Conservation (phyloP, 495 filamentous ascomycete genomes). For the Neurospora sp. region DNA sequence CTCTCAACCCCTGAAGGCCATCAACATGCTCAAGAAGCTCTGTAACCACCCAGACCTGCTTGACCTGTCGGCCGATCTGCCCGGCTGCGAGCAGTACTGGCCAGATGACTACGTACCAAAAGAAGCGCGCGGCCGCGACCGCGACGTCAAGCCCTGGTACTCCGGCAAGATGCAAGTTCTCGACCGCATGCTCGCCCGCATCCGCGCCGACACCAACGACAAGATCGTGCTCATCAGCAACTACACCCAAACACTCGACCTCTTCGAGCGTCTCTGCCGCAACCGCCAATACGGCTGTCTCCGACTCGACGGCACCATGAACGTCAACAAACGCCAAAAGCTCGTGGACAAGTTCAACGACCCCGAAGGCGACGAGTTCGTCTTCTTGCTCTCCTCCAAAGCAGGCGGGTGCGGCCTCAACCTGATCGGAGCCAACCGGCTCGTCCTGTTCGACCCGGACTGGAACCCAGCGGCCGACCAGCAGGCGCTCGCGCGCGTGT, state of each 20-base stretch:
- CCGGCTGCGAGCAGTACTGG: conserved; percentile 72
- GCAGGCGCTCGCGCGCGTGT: conserved; percentile 92
- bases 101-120: conserved; percentile 85
- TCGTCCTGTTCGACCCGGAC: conserved; percentile 96
- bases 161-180: conserved; percentile 98
- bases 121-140: conserved; percentile 77
- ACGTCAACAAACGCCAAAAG: conserved; percentile 91
- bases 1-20: conserved; percentile 92
- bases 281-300: conserved; percentile 73
- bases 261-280: conserved; percentile 89
- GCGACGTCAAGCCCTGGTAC: conserved; percentile 92
- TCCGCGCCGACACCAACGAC: conserved; percentile 93
- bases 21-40: conserved; percentile 92
- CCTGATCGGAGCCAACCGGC: conserved; percentile 90
- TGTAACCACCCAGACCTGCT: conserved; percentile 98
- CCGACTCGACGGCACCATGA: conserved; percentile 93
- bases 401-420: conserved; percentile 97
- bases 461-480: conserved; percentile 99
- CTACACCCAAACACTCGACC: conserved; percentile 91
- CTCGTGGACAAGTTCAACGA: conserved; percentile 98
- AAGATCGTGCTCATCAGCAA: conserved; percentile 99
- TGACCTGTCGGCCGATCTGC: conserved; percentile 72
- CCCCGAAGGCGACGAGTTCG: conserved; percentile 79
- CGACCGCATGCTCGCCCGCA: conserved; percentile 95
- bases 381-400: conserved; percentile 93